These are phyloP conservation scores for Clarireedia homoeocarpa DNA, from an alignment of 2,329 filamentous ascomycete genomes.

Conservation along the genomic window DNA sequence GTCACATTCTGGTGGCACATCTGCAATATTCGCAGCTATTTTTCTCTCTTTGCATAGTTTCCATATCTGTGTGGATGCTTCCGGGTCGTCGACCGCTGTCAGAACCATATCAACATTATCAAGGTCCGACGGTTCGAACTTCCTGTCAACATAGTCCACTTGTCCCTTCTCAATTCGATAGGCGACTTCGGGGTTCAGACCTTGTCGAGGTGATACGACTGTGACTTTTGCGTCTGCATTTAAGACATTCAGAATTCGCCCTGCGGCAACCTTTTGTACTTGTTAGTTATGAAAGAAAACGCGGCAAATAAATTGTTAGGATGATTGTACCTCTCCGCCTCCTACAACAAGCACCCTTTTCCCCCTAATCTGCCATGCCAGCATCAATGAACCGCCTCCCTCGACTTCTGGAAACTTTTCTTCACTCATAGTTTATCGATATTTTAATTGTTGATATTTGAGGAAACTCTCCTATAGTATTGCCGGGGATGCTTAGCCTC, in stretches of 20 bases:
- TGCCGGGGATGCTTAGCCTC: background rate
- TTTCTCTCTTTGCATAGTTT: slow-evolving; percentile 80
- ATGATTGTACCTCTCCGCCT: slow-evolving; percentile 69
- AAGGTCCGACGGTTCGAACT: slow-evolving; percentile 81
- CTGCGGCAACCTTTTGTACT: slow-evolving; percentile 74
- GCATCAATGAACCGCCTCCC: slow-evolving; percentile 83
- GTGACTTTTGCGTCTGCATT: slow-evolving; percentile 90
- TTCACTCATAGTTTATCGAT: slow-evolving; percentile 16
- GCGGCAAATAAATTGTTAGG: background rate
- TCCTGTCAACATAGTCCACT: slow-evolving; percentile 71
- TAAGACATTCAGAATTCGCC: slow-evolving; percentile 86
- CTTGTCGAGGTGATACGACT: slow-evolving; percentile 70
- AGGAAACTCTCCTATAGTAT: background rate
- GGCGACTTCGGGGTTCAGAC: slow-evolving; percentile 82
- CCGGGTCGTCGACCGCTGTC: slow-evolving; percentile 86
- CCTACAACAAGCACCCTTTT: slow-evolving; percentile 90
- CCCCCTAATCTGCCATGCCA: slow-evolving; percentile 90
- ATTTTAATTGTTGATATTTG: slow-evolving; percentile 5
- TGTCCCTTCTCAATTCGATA: slow-evolving; percentile 69
- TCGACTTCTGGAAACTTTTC: slow-evolving; percentile 66
- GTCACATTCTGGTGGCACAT: slow-evolving; percentile 93
- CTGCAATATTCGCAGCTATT: slow-evolving; percentile 90
- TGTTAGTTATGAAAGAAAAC: slow-evolving; percentile 16
- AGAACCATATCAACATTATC: slow-evolving; percentile 85
- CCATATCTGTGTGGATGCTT: slow-evolving; percentile 85